phyloP scores from a whole-genome alignment of 1,139 yeast genomes.

The Suhomyces wounanorum region DNA sequence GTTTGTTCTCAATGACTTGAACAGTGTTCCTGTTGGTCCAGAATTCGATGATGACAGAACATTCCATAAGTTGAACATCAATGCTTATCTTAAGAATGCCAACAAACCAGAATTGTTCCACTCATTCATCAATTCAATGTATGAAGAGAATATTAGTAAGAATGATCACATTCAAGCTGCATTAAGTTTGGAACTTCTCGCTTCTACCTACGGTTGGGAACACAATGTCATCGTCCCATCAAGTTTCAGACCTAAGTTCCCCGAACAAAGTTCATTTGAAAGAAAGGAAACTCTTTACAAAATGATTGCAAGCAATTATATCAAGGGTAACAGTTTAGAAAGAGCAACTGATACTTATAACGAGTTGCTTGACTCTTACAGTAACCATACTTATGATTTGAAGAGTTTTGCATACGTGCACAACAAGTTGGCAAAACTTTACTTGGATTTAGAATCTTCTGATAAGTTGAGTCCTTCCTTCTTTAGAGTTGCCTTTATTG shows the following conservation, averaged over 20 bases:
- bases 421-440: conserved; percentile 65
- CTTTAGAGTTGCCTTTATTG: conserved; percentile 79
- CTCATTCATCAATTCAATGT: conserved; percentile 74
- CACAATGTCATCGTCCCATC: conserved; percentile 58
- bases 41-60: conserved; percentile 89
- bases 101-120: conserved; percentile 80
- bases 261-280: conserved; percentile 78
- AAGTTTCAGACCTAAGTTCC: conserved; percentile 68
- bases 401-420: conserved; percentile 76
- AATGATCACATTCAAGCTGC: conserved; percentile 81
- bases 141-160: conserved; percentile 61
- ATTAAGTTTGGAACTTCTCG: conserved; percentile 72
- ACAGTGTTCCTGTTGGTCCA: conserved; percentile 75
- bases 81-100: conserved; percentile 76
- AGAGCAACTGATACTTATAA: conserved; percentile 52
- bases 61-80: conserved; percentile 74
- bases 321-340: conserved; percentile 56
- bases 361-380: conserved; percentile 76
- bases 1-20: conserved; percentile 65
- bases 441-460: conserved; percentile 65
- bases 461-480: conserved; percentile 78
- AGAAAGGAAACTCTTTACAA: conserved; percentile 75
- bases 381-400: conserved; percentile 72
- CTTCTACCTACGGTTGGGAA: conserved; percentile 78
- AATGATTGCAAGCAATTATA: conserved; percentile 70